phyloP scores from a whole-genome alignment of 2,329 filamentous ascomycete genomes.

The Berkeleyomyces basicola region DNA sequence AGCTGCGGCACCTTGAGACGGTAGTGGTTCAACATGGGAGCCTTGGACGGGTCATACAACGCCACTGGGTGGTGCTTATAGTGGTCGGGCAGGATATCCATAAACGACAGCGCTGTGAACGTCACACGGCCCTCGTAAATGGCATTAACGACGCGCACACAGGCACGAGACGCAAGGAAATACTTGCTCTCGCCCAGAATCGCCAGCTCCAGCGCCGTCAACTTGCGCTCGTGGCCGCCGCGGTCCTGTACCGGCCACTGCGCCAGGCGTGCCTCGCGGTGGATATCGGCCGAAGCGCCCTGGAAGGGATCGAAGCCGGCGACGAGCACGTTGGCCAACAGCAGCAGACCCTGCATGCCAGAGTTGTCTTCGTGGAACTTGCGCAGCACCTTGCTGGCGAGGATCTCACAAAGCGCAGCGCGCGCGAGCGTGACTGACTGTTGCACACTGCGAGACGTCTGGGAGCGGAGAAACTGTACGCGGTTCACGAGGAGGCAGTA shows the following conservation, averaged over 20 bases:
- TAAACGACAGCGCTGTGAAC: slow-evolving; percentile 52
- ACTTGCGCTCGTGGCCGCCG: slow-evolving; percentile 32
- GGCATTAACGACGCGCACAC: slow-evolving; percentile 53
- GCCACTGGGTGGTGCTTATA: slow-evolving; percentile 56
- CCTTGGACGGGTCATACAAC: slow-evolving; percentile 49
- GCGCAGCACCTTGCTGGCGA: slow-evolving; percentile 49
- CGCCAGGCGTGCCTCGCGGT: slow-evolving; percentile 27
- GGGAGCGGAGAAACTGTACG: slow-evolving; percentile 51
- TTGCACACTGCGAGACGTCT: slow-evolving; percentile 42
- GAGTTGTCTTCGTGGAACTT: slow-evolving; percentile 52
- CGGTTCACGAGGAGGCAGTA: slow-evolving; percentile 58
- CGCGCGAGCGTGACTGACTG: slow-evolving; percentile 54
- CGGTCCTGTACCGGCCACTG: slow-evolving; percentile 25
- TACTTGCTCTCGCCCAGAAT: slow-evolving; percentile 56
- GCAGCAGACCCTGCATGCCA: slow-evolving; percentile 43
- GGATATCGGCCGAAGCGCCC: slow-evolving; percentile 22
- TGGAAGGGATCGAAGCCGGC: slow-evolving; percentile 13
- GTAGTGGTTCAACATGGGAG: slow-evolving; percentile 52
- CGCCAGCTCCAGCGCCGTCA: slow-evolving; percentile 54
- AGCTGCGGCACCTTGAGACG: slow-evolving; percentile 54
- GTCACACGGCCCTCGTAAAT: slow-evolving; percentile 52
- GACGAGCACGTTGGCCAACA: slow-evolving; percentile 41
- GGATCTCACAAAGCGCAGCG: slow-evolving; percentile 50
- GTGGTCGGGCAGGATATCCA: slow-evolving; percentile 58
- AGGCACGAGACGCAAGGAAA: slow-evolving; percentile 48